A percentile compares a stretch with the other conserved stretches of the same genome.
These are phyloP conservation scores for Aspergillus fumigatiaffinis DNA, from an alignment of 2,329 filamentous ascomycete species.

Conservation along the genomic window DNA sequence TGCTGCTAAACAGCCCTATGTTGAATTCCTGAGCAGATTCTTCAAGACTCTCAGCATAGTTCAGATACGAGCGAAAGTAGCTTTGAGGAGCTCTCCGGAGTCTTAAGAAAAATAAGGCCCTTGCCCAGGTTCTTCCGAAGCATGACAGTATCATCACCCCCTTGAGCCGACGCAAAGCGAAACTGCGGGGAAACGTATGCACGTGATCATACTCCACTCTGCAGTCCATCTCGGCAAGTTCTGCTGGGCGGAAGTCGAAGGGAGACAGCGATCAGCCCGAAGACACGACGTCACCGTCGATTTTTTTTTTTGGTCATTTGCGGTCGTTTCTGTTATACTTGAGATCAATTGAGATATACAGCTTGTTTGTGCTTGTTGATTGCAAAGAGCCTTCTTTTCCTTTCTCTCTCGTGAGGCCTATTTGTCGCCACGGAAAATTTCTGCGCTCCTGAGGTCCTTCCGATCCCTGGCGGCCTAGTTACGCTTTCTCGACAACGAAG, in stretches of 20 bases:
- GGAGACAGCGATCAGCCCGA: not conserved
- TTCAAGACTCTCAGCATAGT: conserved; percentile 10
- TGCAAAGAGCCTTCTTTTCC: not conserved
- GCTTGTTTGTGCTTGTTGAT: not conserved
- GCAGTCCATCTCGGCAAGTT: conserved; percentile 14
- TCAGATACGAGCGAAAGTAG: not conserved
- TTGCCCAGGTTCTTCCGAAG: conserved; percentile 5
- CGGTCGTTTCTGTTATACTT: not conserved
- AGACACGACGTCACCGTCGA: not conserved
- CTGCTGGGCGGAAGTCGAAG: not conserved
- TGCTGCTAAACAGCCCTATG: conserved; percentile 1
- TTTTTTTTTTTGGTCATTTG: not conserved
- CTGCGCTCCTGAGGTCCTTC: not conserved
- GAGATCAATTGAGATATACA: not conserved
- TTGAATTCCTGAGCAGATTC: conserved; percentile 7
- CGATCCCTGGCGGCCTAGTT: not conserved
- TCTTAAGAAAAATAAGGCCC: not conserved
- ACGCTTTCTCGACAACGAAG: not conserved
- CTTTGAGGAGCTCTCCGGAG: not conserved
- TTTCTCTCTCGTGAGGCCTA: not conserved
- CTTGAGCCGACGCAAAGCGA: conserved; percentile 37
- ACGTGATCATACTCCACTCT: conserved; percentile 16
- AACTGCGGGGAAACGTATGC: conserved; percentile 31
- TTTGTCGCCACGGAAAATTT: not conserved
- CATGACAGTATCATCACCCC: conserved; percentile 1